Evolutionary conservation across 495 filamentous ascomycete species (phyloP).

Genomic region (Lindgomyces ingoldianus): DNA sequence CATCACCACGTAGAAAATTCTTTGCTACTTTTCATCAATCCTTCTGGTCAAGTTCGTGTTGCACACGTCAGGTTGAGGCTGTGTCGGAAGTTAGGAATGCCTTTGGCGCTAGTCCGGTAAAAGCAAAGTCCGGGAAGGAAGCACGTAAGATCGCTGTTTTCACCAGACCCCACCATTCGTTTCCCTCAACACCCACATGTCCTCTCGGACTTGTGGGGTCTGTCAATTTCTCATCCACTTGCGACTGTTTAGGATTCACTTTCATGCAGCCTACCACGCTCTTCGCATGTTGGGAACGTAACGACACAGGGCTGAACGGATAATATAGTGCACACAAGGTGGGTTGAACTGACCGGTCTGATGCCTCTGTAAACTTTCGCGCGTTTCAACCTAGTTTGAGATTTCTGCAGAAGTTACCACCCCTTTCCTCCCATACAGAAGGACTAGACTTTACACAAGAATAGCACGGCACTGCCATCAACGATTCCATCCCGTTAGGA

Average conservation of each 20-base stretch:
- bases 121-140: not conserved
- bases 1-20: not conserved
- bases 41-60: not conserved
- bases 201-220: not conserved
- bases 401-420: not conserved
- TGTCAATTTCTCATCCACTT: not conserved
- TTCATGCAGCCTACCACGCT: not conserved
- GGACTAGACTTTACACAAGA: not conserved
- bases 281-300: not conserved
- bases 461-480: not conserved
- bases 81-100: not conserved
- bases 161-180: not conserved
- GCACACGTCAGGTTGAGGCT: constrained; percentile 20
- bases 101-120: not conserved
- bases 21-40: not conserved
- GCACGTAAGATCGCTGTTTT: not conserved
- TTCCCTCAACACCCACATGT: not conserved
- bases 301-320: not conserved
- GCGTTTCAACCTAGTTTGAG: constrained; percentile 6
- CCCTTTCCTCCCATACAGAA: not conserved
- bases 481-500: not conserved
- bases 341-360: too few relatives aligned
- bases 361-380: too few relatives aligned
- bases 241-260: not conserved
- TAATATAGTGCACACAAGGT: not conserved